phyloP scores from a whole-genome alignment of 73 alveolate genomes.

The Paramecium sexaurelia region DNA sequence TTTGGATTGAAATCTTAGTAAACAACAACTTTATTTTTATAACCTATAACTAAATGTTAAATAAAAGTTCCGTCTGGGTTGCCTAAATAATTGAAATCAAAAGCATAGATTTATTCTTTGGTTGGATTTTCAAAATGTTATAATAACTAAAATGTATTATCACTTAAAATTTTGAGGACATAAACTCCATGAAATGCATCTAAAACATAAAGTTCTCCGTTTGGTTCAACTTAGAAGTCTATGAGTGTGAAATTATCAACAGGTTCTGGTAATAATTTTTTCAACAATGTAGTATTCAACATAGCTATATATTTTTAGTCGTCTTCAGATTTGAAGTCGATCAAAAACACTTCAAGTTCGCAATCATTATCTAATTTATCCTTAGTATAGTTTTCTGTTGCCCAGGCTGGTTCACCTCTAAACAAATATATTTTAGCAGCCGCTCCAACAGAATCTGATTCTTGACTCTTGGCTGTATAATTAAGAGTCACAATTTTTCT shows the following conservation, averaged over 20 bases:
- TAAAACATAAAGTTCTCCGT: constrained; percentile 44
- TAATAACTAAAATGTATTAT: not conserved
- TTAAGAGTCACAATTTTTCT: not conserved
- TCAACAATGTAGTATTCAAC: not conserved
- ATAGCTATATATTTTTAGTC: not conserved
- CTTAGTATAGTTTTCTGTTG: not conserved
- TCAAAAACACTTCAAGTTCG: not conserved
- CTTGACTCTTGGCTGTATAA: not conserved
- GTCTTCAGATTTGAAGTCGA: not conserved
- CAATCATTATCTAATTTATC: constrained; percentile 29
- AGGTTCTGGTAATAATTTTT: not conserved
- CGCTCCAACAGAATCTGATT: not conserved
- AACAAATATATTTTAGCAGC: not conserved
- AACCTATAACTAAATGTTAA: constrained; percentile 28
- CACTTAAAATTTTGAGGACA: not conserved
- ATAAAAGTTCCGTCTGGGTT: not conserved
- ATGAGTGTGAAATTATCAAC: not conserved
- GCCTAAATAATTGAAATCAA: constrained; percentile 3
- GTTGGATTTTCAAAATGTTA: not conserved
- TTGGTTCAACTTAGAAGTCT: constrained; percentile 36
- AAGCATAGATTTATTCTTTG: not conserved
- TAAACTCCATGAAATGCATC: constrained; percentile 51
- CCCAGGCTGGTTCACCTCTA: constrained; percentile 53
- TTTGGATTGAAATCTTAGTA: not conserved
- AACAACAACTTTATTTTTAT: not conserved